Conservation (phyloP, 2,329 filamentous ascomycete species). For the Paraphoma chrysanthemicola region DNA sequence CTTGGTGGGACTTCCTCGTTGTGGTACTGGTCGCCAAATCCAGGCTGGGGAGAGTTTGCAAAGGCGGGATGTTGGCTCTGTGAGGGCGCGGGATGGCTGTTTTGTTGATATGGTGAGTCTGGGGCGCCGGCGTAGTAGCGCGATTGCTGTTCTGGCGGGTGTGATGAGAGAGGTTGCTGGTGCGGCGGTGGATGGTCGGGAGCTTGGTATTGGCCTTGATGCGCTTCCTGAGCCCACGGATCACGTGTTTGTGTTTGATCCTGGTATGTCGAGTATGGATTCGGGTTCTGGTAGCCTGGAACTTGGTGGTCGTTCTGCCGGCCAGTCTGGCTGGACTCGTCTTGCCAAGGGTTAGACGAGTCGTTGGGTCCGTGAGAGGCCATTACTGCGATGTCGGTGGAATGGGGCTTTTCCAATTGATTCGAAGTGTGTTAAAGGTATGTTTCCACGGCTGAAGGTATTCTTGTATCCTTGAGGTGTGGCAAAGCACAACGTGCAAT, state of each 20-base stretch:
- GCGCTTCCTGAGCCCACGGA: conserved; percentile 12
- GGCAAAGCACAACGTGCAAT: not conserved
- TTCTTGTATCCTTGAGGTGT: not conserved
- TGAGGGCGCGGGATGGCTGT: not conserved
- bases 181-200: conserved; percentile 10
- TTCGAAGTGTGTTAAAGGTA: not conserved
- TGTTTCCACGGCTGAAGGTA: not conserved
- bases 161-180: conserved; percentile 10
- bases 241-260: conserved; percentile 18
- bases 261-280: conserved; percentile 31
- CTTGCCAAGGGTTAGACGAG: conserved; percentile 26
- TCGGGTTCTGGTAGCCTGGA: conserved; percentile 26
- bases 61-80: conserved; percentile 7
- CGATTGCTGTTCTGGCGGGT: conserved; percentile 1
- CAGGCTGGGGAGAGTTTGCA: conserved; percentile 8
- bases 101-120: not conserved
- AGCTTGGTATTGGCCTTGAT: conserved; percentile 13
- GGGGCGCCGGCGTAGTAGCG: not conserved
- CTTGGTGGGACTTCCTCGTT: conserved; percentile 25
- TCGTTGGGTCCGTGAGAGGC: conserved; percentile 23
- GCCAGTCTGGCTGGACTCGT: conserved; percentile 22
- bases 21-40: not conserved
- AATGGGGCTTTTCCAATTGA: not conserved
- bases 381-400: conserved; percentile 8
- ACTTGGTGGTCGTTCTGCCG: conserved; percentile 5